Evolutionary conservation across 192 early-diverging fungal genomes (phyloP), one percentile per base, ranked within the genome.

Genomic region (Coemansia sp.): DNA sequence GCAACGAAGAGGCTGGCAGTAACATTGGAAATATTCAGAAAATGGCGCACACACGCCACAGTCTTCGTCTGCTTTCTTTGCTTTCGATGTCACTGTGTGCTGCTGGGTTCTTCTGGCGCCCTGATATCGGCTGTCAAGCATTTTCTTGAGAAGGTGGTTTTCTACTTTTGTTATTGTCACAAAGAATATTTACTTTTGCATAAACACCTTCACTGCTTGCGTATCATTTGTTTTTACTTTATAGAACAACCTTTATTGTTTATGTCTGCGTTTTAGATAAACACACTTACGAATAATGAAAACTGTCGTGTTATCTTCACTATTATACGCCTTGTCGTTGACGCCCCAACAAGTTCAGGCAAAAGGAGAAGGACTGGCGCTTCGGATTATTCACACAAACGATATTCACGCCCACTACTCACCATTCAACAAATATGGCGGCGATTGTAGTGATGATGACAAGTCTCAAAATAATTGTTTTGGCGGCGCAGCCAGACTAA

Each of bases 401-500:
- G 83, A 83, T 64, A 66, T 82, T 19, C 81, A 84, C 56, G 64
- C 69, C 4, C 74, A 78, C 68, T 68, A 85, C 50, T 78, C 83
- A 27, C 65, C 69, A 26, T 85, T 86, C 77, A 85, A 83, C 76
- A 64, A 56, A 24, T 60, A 71, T 51, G 78, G 84, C n/a, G 71
- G 62, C 22, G 74, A 80, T 69, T 85, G 86, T 61, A 74, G 50
- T 21, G 62, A 49, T 3, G 58, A 68, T 41, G 73, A 88, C 49
- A 73, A 67, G n/a, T 32, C 49, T 5, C 49, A 59, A 32, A 62
- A 64, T 44, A 65, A 49, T 25, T 88, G 83, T 47, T 84, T 76
- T 59, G 86, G 87, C 19, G 89, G 90, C 21, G 83, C 79, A 19
- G 86, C 88, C 4, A 75, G 89, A n/a, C 76, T 88, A 60, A 84